Percentiles rank a stretch among this genome's conserved stretches.
These are phyloP conservation scores for Bretschneidera sinensis DNA, from an alignment of 345 rosid genomes.

Conservation along the genomic window DNA sequence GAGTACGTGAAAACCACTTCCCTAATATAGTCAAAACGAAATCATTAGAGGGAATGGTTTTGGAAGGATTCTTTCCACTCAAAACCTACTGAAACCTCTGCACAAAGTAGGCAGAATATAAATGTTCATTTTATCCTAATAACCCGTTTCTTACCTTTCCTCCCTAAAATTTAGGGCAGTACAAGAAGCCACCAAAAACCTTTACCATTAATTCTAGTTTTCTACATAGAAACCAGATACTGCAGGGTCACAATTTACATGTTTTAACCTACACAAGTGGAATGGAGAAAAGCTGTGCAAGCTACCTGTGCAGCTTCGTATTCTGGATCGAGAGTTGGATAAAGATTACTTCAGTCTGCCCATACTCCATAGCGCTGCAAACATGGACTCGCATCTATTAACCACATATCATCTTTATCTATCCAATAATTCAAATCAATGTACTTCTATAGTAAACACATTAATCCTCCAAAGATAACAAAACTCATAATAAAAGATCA, in stretches of 20 bases:
- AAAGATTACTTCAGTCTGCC: conserved; percentile 89
- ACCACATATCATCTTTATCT: not conserved
- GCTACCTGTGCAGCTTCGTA: conserved; percentile 97
- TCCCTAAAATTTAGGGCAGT: not conserved
- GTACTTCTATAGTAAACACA: too few relatives aligned
- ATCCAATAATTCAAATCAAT: not conserved
- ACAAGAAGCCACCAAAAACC: not conserved
- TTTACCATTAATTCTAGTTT: not conserved
- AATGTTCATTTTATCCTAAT: too few relatives aligned
- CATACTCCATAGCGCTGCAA: conserved; percentile 94
- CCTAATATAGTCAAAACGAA: too few relatives aligned
- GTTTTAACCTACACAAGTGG: not conserved
- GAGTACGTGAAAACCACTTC: not conserved
- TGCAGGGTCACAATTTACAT: too few relatives aligned
- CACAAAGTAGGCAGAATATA: too few relatives aligned
- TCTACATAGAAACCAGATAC: not conserved
- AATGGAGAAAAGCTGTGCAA: conserved; percentile 20
- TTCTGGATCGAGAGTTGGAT: conserved; percentile 88
- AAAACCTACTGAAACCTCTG: too few relatives aligned
- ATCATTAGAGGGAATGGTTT: not conserved
- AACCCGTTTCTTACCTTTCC: too few relatives aligned
- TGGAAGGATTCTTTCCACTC: too few relatives aligned
- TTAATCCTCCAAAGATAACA: too few relatives aligned
- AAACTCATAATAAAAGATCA: too few relatives aligned
- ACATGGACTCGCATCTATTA: conserved; percentile 12